Percentiles rank a stretch among this genome's conserved stretches.
These are phyloP conservation scores for Chenopodium berlandieri DNA, from an alignment of 148 eudicot species.

Conservation along the genomic window DNA sequence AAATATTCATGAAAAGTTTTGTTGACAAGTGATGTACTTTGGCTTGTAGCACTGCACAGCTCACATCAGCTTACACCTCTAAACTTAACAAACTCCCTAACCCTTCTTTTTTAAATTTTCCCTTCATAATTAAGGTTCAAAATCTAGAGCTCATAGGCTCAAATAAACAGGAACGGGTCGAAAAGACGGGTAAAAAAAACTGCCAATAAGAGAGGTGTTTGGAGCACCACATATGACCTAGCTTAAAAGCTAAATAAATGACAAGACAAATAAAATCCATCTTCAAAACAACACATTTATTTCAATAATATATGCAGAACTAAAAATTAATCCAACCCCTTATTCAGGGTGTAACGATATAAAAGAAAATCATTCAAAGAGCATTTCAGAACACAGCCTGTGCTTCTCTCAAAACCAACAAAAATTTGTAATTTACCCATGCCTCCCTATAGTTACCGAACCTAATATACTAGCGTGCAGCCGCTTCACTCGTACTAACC, in stretches of 20 bases:
- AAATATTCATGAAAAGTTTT: background rate
- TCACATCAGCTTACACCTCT: background rate
- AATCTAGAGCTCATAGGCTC: background rate
- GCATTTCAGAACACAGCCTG: too few relatives aligned
- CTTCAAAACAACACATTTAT: background rate
- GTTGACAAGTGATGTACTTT: background rate
- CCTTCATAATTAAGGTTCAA: background rate
- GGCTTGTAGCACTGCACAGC: background rate
- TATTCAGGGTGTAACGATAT: background rate
- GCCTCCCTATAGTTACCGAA: too few relatives aligned
- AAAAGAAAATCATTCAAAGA: too few relatives aligned
- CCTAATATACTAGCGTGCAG: too few relatives aligned
- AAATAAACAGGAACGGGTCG: background rate
- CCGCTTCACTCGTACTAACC: too few relatives aligned
- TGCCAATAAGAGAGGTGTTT: background rate
- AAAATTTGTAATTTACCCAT: too few relatives aligned
- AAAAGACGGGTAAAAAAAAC: background rate
- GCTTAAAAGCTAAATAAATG: background rate
- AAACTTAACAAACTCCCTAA: too few relatives aligned
- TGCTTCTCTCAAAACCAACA: too few relatives aligned
- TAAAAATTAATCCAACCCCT: background rate
- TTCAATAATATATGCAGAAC: background rate
- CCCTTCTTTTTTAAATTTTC: background rate
- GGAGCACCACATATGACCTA: background rate
- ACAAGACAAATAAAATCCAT: background rate